Conservation (phyloP, 352 stramenopile species). For the Pythium vanterpoolii region DNA sequence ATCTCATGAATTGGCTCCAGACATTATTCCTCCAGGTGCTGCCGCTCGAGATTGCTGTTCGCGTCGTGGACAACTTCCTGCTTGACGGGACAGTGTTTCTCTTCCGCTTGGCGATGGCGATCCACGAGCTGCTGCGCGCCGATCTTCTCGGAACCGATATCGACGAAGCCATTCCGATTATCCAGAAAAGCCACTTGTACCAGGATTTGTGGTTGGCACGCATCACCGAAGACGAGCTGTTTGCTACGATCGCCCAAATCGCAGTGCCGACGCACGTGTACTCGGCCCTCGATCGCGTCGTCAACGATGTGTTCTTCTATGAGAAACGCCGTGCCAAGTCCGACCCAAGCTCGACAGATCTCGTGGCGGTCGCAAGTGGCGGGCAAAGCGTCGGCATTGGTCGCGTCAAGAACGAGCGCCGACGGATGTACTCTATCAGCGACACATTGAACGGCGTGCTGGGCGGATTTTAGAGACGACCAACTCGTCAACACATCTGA, state of each 20-base stretch:
- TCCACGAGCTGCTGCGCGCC: slow-evolving; percentile 62
- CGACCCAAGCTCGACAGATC: slow-evolving; percentile 22
- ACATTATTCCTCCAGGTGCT: slow-evolving; percentile 84
- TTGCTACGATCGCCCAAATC: slow-evolving; percentile 57
- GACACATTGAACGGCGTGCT: slow-evolving; percentile 73
- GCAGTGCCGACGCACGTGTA: slow-evolving; percentile 67
- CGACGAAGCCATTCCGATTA: slow-evolving; percentile 68
- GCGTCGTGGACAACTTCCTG: slow-evolving; percentile 84
- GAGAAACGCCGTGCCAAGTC: slow-evolving; percentile 48
- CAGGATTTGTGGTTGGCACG: slow-evolving; percentile 54
- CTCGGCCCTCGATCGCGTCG: slow-evolving; percentile 62
- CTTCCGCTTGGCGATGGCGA: slow-evolving; percentile 77
- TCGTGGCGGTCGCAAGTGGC: slow-evolving; percentile 38
- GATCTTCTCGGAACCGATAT: slow-evolving; percentile 60
- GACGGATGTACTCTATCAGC: slow-evolving; percentile 74
- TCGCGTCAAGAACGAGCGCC: slow-evolving; percentile 61
- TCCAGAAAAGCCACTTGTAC: slow-evolving; percentile 66
- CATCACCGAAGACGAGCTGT: slow-evolving; percentile 70
- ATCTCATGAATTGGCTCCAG: slow-evolving; percentile 88
- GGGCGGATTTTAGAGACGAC: slow-evolving; percentile 42
- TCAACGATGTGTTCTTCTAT: slow-evolving; percentile 87
- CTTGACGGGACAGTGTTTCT: slow-evolving; percentile 83
- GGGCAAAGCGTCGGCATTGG: slow-evolving; percentile 69
- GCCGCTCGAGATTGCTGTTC: slow-evolving; percentile 65
- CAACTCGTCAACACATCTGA: background rate